Evolutionary conservation across 2,329 filamentous ascomycete genomes (phyloP), one percentile per base, ranked within the genome.

Genomic region (Ophiostoma angusticollis): DNA sequence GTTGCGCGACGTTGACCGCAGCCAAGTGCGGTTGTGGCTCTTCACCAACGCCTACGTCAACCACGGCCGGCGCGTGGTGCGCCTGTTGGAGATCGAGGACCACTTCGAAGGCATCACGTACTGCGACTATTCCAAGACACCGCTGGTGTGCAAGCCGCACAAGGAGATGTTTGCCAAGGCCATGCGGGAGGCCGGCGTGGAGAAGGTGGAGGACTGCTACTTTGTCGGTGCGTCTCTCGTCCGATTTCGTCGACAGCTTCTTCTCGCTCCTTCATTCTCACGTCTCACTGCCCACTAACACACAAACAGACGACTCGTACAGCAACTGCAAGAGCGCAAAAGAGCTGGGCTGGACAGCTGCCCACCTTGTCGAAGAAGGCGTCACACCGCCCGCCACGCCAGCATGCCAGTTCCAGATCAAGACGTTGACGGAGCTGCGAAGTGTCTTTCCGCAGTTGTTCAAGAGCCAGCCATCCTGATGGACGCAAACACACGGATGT

Each of bases 41-140:
- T 80, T 98, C 52, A 98, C 93, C 2, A 98, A 98, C 54, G 91
- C 93, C 17, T 95, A 98, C 53, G 66, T 93, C 47, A 96, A 70
- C 24, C 91, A 98, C 53, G 91, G 77, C 23, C 78, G 74, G 53
- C 66, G 86, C 30, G 91, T 98, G 0, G 76, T 95, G 11, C 76
- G 70, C 44, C 64, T 98, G 16, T 67, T 98, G 2, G 78, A 73
- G 2, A 67, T 98, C 18, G 86, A 93, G 2, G 84, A 94, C 55
- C 63, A 89, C 19, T 98, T 98, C 54, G 89, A 96, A 46, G 91
- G 91, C 7, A 75, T 96, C 45, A 98, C 91, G 0, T 98, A 77
- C 58, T 98, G 93, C 55, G 84, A 98, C 59, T 98, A 98, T 59
- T 70, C 65, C 9, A 62, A 71, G 13, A 64, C 74, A 30, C 80